Conservation (phyloP, 2,329 filamentous ascomycete species). For the Aspergillus oerlinghausenensis region DNA sequence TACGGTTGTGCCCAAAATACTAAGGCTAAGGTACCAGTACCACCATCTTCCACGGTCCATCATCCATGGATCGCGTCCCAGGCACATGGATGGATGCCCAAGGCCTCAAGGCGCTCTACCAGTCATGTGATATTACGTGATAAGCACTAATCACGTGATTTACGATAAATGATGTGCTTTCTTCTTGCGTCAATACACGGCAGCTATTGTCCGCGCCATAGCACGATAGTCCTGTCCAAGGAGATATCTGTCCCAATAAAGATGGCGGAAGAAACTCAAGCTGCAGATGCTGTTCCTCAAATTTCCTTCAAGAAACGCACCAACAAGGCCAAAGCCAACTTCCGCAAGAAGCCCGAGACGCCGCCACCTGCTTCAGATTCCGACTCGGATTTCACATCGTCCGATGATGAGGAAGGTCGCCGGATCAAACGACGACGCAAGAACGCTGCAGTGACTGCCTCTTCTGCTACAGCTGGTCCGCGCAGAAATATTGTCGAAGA, state of each 20-base stretch:
- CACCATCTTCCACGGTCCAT: neutral
- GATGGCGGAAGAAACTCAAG: constrained; percentile 28
- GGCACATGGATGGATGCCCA: neutral
- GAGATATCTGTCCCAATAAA: neutral
- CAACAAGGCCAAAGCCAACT: constrained; percentile 68
- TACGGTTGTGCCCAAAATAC: neutral
- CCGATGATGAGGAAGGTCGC: constrained; percentile 71
- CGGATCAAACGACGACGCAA: constrained; percentile 75
- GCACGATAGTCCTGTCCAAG: neutral
- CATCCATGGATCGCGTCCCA: neutral
- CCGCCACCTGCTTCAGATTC: constrained; percentile 61
- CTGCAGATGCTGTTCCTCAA: constrained; percentile 23
- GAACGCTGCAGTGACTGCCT: constrained; percentile 62
- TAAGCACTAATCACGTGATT: neutral
- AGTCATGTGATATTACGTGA: neutral
- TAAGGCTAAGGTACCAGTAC: no score
- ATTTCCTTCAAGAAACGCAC: constrained; percentile 76
- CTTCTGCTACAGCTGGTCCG: constrained; percentile 42
- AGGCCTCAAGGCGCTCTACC: neutral
- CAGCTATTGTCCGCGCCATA: neutral
- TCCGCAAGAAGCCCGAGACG: constrained; percentile 75
- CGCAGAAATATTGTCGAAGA: constrained; percentile 44
- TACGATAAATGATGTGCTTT: neutral
- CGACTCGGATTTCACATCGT: constrained; percentile 64
- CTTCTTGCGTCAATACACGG: neutral